Conservation (phyloP, 257 asterid species). For the Euphrasia confusa region DNA sequence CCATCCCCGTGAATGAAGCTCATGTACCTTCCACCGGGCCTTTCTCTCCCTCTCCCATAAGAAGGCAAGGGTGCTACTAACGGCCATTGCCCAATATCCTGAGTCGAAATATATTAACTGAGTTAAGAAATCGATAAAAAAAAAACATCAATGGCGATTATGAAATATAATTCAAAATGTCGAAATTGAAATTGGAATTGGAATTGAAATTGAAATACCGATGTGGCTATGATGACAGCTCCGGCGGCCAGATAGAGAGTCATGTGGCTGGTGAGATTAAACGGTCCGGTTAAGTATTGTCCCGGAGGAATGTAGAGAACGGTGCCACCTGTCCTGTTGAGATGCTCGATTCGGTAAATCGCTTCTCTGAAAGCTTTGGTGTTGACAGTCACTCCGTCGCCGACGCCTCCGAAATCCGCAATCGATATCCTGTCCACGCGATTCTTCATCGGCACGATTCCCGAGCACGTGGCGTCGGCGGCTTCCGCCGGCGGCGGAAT, state of each 20-base stretch:
- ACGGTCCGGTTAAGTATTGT: conserved; percentile 70
- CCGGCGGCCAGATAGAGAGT: conserved; percentile 83
- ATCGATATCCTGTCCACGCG: conserved; percentile 76
- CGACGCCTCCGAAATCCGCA: conserved; percentile 78
- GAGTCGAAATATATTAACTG: too few relatives aligned
- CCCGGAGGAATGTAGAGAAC: conserved; percentile 89
- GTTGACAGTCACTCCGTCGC: conserved; percentile 76
- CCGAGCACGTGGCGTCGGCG: conserved; percentile 65
- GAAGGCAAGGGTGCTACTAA: conserved; percentile 82
- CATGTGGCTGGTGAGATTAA: conserved; percentile 87
- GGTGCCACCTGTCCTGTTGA: conserved; percentile 83
- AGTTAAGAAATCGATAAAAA: too few relatives aligned
- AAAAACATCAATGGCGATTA: too few relatives aligned
- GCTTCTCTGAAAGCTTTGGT: conserved; percentile 84
- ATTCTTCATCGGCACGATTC: conserved; percentile 74
- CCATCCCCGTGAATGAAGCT: conserved; percentile 94
- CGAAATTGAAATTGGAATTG: conserved; percentile 1
- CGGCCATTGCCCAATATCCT: conserved; percentile 73
- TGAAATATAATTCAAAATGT: neutral
- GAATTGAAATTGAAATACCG: conserved; percentile 38
- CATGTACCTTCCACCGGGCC: conserved; percentile 84
- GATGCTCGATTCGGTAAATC: conserved; percentile 65
- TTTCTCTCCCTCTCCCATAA: conserved; percentile 95
- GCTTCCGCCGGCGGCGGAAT: neutral
- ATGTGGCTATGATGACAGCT: conserved; percentile 76